Evolutionary conservation across 768 basidiomycete genomes (phyloP), one percentile per base, ranked within the genome.

Genomic region (Cubamyces lactineus): DNA sequence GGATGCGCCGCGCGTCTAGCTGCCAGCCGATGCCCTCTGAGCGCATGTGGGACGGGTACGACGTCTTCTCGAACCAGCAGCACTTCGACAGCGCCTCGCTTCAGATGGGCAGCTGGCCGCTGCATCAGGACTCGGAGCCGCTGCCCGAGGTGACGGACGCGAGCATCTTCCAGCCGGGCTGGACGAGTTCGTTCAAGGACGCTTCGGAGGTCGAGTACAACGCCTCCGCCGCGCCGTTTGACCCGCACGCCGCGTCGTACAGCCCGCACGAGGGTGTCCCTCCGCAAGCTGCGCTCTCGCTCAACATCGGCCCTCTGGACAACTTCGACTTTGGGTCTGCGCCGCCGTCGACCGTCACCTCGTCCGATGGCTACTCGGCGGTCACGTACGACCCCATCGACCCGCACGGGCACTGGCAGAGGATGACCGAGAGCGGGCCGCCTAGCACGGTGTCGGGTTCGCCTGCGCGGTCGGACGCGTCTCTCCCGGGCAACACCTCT

Each of bases 1-100:
- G 80, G 3, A 76, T 79, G 41, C 79, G 84, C 23, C 79, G 84
- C 4, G 77, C 83, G 0, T 85, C 83, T 0, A 82, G 81, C 53
- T 81, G 78, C 2, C 74, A 76, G 47, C 82, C 82, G 5, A 66
- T 74, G 15, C 68, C 72, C 50, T 69, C 72, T 62, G 63, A 64
- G 57, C 73, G 76, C 23, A 73, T 75, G 23, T 78, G 78, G 76
- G 66, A 65, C 43, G 52, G 47, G 17, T 64, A 60, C 41, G 61
- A 54, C 48, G 38, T 38, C 21, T 57, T 39, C 38, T 48, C 56
- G 8, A 52, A 54, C 34, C 64, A 66, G 62, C 30, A 57, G 23
- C 63, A 57, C 45, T 24, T 59, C n/a, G 39, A 34, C 45, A 26
- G 28, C 53, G 17, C 43, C 39, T n/a, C 19, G 52, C 16, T 46